Base-by-base conservation (phyloP, 2,329 filamentous ascomycete species). In the Fusarium duplospermum region DNA sequence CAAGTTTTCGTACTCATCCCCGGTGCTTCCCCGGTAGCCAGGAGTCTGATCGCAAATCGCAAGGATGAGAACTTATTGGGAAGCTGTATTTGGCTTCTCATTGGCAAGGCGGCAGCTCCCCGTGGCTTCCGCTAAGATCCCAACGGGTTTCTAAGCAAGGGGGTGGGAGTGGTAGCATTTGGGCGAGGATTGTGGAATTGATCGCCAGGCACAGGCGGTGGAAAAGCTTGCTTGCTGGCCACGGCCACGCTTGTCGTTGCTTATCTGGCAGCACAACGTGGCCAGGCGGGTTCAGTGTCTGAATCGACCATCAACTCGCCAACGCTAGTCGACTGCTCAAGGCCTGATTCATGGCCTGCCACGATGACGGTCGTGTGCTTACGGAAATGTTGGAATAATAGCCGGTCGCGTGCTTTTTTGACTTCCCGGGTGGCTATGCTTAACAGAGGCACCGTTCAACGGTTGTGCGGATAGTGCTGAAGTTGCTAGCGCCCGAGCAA, bases 71-170 rank as follows among this genome's bases (percentile, higher is more conserved):
- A 64, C 58, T 52, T 73, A 33, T 52, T 64, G 42, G 38, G 45
- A 36, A 72, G 65, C 33, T 50, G 14, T 18, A 61, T 45, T 29
- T 61, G 42, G 60, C 31, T 58, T 59, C 58, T 78, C 60, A 72
- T 78, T 78, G 76, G 76, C 60, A 66, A 73, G 66, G 64, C 75
- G 76, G 76, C 69, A 70, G 66, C 54, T 60, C 45, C 60, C 73
- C 73, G 72, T 70, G 40, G 58, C 62, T 68, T 57, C 75, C 73
- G 65, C 54, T 50, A 40, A 67, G 69, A 70, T 71, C 47, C 24
- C 45, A 57, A 60, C 62, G 20, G 56, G 42, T 33, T 57, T 52
- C 72, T 38, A 22, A 35, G n/a, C 57, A 52, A 50, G 66, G 54
- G 54, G 62, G n/a, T 18, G 45, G 40, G 24, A 52, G 65, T 38